Percentiles rank a stretch among this genome's conserved stretches.
Conservation (phyloP, 192 early-diverging fungal genomes). For the Jimgerdemannia lactiflua region DNA sequence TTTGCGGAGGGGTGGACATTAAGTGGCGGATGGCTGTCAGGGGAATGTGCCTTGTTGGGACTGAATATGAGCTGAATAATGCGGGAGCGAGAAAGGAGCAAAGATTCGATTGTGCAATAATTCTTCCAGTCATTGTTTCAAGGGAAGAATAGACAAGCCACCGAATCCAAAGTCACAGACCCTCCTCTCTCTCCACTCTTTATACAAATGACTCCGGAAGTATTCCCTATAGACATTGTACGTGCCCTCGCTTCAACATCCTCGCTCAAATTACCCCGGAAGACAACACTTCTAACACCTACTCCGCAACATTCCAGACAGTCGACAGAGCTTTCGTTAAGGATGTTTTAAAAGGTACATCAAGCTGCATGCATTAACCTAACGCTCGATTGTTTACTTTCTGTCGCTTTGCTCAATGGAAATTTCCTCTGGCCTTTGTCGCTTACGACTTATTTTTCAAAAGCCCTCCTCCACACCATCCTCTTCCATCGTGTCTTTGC, state of each 20-base stretch:
- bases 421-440: no score
- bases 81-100: no score
- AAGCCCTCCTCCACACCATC: constrained; percentile 55
- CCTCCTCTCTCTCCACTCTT: background rate
- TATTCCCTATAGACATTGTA: constrained; percentile 38
- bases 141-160: no score
- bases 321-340: constrained; percentile 27
- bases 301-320: constrained; percentile 8
- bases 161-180: background rate
- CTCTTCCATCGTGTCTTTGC: constrained; percentile 58
- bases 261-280: background rate
- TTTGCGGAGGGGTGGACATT: no score
- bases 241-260: background rate
- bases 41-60: no score
- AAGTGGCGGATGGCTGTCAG: no score
- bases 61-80: no score
- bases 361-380: background rate
- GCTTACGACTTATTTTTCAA: background rate
- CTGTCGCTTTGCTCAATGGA: no score
- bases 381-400: background rate
- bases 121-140: no score
- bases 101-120: no score
- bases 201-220: constrained; percentile 15
- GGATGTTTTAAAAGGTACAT: constrained; percentile 38
- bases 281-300: background rate